These are phyloP conservation scores for Bifiguratus adelaidae DNA, from an alignment of 192 early-diverging fungal genomes.

Conservation along the genomic window DNA sequence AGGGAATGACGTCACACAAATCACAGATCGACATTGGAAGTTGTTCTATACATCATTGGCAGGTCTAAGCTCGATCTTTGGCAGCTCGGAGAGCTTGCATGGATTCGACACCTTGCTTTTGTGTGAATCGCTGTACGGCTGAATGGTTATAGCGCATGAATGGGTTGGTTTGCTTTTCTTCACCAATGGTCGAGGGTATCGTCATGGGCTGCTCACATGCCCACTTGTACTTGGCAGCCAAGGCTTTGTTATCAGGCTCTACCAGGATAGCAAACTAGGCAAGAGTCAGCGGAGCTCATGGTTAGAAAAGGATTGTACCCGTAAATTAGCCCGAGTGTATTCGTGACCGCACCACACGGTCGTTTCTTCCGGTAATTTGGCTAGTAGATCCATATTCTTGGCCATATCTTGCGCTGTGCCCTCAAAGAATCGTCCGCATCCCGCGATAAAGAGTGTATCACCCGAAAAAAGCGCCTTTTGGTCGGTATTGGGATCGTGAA, in stretches of 20 bases:
- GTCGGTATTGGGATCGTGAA: conserved; percentile 5
- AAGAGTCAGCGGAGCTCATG: too few relatives aligned
- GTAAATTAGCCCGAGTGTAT: conserved; percentile 66
- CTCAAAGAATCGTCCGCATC: conserved; percentile 92
- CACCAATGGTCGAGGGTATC: conserved; percentile 12
- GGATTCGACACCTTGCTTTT: too few relatives aligned
- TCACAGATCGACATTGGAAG: too few relatives aligned
- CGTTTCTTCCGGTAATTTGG: conserved; percentile 63
- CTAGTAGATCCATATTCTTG: conserved; percentile 61
- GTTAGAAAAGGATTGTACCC: too few relatives aligned
- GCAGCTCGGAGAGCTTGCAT: too few relatives aligned
- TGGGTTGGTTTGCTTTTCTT: conserved; percentile 19
- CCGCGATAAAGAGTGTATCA: conserved; percentile 28
- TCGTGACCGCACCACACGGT: conserved; percentile 90
- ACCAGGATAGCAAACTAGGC: conserved; percentile 12
- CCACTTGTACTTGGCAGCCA: conserved; percentile 12
- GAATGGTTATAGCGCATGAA: conserved; percentile 11
- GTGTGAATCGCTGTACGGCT: too few relatives aligned
- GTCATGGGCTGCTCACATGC: conserved; percentile 28
- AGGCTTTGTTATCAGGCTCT: conserved; percentile 16
- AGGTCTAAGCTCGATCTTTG: too few relatives aligned
- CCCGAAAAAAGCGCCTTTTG: conserved; percentile 20
- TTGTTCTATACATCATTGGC: too few relatives aligned
- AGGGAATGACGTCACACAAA: too few relatives aligned
- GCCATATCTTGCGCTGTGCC: conserved; percentile 81